Base-by-base conservation (phyloP, 805 yeast species). In the Hanseniaspora pseudoguilliermondii region DNA sequence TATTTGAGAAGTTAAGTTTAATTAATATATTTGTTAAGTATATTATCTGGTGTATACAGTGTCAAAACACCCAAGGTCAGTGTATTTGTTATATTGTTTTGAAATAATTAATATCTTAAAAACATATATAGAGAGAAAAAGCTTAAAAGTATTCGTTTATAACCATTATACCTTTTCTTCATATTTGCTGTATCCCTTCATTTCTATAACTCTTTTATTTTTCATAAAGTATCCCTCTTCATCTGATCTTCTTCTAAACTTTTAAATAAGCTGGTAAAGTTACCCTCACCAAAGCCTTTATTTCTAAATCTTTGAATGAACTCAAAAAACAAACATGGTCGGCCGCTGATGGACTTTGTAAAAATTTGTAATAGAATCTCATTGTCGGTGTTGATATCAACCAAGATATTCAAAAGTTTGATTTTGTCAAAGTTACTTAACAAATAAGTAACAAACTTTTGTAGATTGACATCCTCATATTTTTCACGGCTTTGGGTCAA, bases 201-300 rank as follows among this genome's bases (percentile, higher is more conserved):
- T 18, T 18, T 9, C 6, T 25, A 27, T 25, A 5, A n/a, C 16
- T 27, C 6, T 27, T 3, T 27, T 27, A 4, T 4, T 27, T 13
- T 36, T 21, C 25, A 41, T 34, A 34, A 35, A 2, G 47, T 35
- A 10, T 35, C 35, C 25, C 38, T 51, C n/a, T 9, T 23, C 57
- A 66, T 73, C 65, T 87, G 95, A 60, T 86, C 90, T n/a, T 75
- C 74, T 66, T 87, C 96, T 57, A 87, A 80, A 7, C 84, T 79
- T 64, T 86, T 90, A 64, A 85, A 87, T 40, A 88, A 70, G 0
- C 93, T 85, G 65, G 81, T 84, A 71, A 87, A 87, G 59, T 89
- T 87, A 1, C 95, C 95, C 50, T 88, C 88, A 1, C 95, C 96
- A 68, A 87, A 87, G 0, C 96, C 96, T 58, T 82, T 76, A 65